Base-by-base conservation (phyloP, 129 eudicot genomes). In the Artemisia argyi region DNA sequence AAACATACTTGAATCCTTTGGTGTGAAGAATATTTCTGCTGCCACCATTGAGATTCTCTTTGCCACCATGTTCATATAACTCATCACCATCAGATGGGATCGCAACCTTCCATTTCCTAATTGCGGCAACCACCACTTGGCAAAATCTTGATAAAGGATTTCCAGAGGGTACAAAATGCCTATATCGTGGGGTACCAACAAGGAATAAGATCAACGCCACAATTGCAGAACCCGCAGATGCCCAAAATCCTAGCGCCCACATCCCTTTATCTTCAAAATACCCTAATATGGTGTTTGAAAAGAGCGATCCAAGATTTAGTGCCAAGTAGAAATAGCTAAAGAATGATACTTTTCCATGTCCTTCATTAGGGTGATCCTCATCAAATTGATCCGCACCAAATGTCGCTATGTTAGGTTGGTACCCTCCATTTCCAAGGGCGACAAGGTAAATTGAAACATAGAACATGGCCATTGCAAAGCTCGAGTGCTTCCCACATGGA, bases 371-470 rank as follows among this genome's bases (percentile, higher is more conserved):
- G 68, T 88, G 81, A 16, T 86, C 90, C 61, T 78, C 92, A 72
- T 88, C 97, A 79, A 91, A 91, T 60, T 91, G 96, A 69, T 91
- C 97, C 1, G 97, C 92, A 15, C 97, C 97, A 76, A 91, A 88
- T 58, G 97, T 86, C 26, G 92, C 97, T 61, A 91, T 84, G 57
- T 75, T 91, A 18, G 97, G 97, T 77, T 91, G 97, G 61, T 91
- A 88, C 64, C 97, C 97, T 73, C 97, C 97, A 51, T 85, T 74
- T 5, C 97, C 97, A 54, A 91, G 84, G 22, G 96, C 96, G 48
- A 88, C 75, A 47, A 91, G 72, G 85, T 91, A 91, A 22, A 88
- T 86, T 9, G 96, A 88, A 2, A 86, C 48, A 59, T 91, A 82
- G 62, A 91, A 91, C 67, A 86, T 69, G 17, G 78, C 85, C 44